Conservation (phyloP, 139 green algal genomes). For the Ettlia oleoabundans region DNA sequence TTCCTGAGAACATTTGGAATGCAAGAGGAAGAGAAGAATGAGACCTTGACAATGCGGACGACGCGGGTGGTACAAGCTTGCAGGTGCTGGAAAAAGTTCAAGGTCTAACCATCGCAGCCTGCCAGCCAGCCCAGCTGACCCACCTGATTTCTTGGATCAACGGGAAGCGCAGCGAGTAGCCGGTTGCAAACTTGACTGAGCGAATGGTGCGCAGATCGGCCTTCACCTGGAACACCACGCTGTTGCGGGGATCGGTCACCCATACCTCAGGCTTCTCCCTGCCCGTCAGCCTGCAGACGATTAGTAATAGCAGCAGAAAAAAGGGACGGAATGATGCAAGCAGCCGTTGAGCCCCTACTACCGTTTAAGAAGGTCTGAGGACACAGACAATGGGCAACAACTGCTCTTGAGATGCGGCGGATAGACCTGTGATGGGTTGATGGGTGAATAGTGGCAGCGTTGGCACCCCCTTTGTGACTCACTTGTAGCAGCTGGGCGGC, state of each 20-base stretch:
- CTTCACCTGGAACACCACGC: slow-evolving; percentile 70
- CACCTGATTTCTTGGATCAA: slow-evolving; percentile 54
- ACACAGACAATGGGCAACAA: neutral
- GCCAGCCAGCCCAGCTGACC: neutral
- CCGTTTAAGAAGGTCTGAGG: no score
- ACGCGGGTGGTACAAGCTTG: neutral
- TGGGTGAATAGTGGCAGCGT: no score
- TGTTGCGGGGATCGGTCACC: slow-evolving; percentile 64
- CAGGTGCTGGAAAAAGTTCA: neutral
- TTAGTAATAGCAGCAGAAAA: neutral
- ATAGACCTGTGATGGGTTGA: neutral
- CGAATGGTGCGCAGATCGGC: slow-evolving; percentile 74
- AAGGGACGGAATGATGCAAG: neutral
- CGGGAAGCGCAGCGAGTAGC: slow-evolving; percentile 76
- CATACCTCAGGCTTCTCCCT: slow-evolving; percentile 70
- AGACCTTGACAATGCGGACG: neutral
- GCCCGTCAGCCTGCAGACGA: slow-evolving; percentile 46
- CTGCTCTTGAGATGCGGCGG: neutral
- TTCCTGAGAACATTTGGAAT: neutral
- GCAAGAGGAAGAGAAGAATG: neutral
- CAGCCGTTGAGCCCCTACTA: neutral
- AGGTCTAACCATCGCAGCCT: neutral
- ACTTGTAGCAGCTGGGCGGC: slow-evolving; percentile 4
- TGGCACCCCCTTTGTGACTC: neutral
- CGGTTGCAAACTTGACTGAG: slow-evolving; percentile 54